Evolutionary conservation across 108 stramenopile species (phyloP), one percentile per base, ranked within the genome.

Genomic region (Stephanodiscus minutulus): DNA sequence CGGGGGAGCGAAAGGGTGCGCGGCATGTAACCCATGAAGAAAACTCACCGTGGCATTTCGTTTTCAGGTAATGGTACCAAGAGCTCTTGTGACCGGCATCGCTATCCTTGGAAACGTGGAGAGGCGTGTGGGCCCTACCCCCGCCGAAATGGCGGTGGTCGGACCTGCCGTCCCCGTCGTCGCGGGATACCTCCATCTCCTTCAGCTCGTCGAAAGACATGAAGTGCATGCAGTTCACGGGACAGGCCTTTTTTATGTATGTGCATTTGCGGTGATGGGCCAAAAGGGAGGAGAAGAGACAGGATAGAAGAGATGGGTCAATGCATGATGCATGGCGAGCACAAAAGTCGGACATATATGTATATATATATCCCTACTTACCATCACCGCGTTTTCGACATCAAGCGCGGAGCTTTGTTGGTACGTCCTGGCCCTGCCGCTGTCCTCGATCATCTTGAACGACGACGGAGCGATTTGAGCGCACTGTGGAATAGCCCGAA

Each of bases 141-240:
- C 58, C 59, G 12, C 84, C 82, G 48, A 87, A 80, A 65, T 89
- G 86, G 1, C 72, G 69, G 49, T 86, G 83, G 64, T 87, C 88
- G 4, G 63, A 61, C 47, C 84, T 68, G 29, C 85, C 84, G 64
- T 87, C 88, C 21, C 78, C 87, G 15, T 66, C 59, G 77, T 90
- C 89, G 29, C 92, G 63, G 10, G 86, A 80, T 29, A 49, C 66
- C 60, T 94, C 92, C 60, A 88, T 77, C 59, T 91, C 85, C 55
- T 85, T 77, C 49, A 94, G 57, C 73, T 89, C 88, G 27, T 88
- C 79, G 79, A 70, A 90, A 0, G 82, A 73, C 7, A 94, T 82
- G 24, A 62, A 62, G 55, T 94, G 90, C 92, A 94, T 94, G 71
- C 92, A 94, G 29, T 68, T 75, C 10, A 90, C 92, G 9, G 92